phyloP scores from a whole-genome alignment of 257 asterid species.

The Lycium barbarum region DNA sequence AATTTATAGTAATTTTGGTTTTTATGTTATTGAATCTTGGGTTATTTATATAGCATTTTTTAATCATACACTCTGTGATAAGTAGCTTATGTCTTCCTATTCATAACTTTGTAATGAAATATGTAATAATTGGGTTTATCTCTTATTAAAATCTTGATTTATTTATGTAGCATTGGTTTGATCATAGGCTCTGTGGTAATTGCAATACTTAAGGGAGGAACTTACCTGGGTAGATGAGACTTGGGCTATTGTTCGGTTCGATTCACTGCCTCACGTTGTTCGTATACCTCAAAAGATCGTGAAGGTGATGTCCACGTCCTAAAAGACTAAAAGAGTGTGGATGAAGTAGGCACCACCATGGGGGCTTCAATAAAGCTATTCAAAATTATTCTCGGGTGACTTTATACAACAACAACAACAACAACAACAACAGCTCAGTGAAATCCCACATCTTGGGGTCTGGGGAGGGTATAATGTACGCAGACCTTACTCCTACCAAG shows the following conservation, averaged over 20 bases:
- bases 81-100: conserved; percentile 12
- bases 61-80: not conserved
- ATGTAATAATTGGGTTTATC: not conserved
- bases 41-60: not conserved
- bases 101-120: not conserved
- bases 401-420: too few species aligned
- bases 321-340: conserved; percentile 96
- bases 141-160: not conserved
- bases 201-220: conserved; percentile 87
- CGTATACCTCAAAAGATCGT: conserved; percentile 96
- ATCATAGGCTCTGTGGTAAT: conserved; percentile 36
- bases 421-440: too few species aligned
- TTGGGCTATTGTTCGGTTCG: conserved; percentile 98
- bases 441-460: too few species aligned
- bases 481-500: too few species aligned
- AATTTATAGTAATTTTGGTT: not conserved
- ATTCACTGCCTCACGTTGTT: conserved; percentile 96
- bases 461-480: too few species aligned
- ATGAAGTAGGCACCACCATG: conserved; percentile 97
- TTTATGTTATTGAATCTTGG: conserved; percentile 6
- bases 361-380: conserved; percentile 98
- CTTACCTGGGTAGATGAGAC: conserved; percentile 87
- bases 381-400: conserved; percentile 99
- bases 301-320: conserved; percentile 83
- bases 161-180: conserved; percentile 12